phyloP scores from a whole-genome alignment of 257 asterid genomes.

The Solanum paucissectum region DNA sequence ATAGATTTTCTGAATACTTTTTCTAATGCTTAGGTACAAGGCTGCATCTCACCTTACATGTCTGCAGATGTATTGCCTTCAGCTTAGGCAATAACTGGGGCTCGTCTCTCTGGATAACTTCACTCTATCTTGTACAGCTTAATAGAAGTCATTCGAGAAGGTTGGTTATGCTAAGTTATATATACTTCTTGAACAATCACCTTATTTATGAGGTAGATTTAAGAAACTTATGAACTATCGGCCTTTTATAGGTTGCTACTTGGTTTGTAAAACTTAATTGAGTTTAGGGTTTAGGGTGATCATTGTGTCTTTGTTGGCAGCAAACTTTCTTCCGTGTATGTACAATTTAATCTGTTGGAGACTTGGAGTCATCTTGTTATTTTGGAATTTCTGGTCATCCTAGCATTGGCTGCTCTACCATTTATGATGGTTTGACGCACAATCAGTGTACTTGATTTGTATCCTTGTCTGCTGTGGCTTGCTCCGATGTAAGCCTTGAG shows the following conservation, averaged over 20 bases:
- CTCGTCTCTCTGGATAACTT: neutral
- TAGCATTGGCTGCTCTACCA: neutral
- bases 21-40: slow-evolving; percentile 59
- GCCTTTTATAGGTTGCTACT: neutral
- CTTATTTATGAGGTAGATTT: neutral
- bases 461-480: neutral
- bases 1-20: neutral
- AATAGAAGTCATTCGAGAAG: neutral
- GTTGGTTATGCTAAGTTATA: neutral
- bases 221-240: neutral
- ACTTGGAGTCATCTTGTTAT: neutral
- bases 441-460: neutral
- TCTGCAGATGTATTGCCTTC: slow-evolving; percentile 52
- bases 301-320: neutral
- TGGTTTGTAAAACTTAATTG: neutral
- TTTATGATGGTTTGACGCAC: neutral
- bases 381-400: neutral
- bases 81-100: slow-evolving; percentile 15
- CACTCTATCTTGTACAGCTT: neutral
- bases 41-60: slow-evolving; percentile 81
- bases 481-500: neutral
- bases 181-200: neutral
- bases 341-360: neutral
- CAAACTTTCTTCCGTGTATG: neutral
- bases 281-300: neutral